Conservation (phyloP, 1,139 yeast genomes). For the Candida dubliniensis region DNA sequence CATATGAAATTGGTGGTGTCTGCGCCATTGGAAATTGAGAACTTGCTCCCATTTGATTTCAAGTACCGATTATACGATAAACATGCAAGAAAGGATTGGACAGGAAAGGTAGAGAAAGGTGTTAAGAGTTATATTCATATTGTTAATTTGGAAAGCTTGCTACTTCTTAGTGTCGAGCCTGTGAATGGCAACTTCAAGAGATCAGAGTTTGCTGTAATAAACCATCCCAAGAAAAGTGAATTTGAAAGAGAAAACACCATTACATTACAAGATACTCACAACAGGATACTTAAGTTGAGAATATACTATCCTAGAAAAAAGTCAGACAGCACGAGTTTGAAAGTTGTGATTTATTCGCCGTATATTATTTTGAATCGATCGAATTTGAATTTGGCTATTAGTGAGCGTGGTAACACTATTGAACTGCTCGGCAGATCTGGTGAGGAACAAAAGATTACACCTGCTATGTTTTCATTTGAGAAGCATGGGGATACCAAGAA, state of each 20-base stretch:
- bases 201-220: slow-evolving; percentile 81
- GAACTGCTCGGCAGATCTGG: slow-evolving; percentile 29
- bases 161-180: slow-evolving; percentile 74
- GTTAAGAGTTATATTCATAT: slow-evolving; percentile 74
- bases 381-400: slow-evolving; percentile 60
- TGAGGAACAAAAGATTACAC: slow-evolving; percentile 36
- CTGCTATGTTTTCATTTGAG: slow-evolving; percentile 85
- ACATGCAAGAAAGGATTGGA: slow-evolving; percentile 69
- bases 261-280: slow-evolving; percentile 27
- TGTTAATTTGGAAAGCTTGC: slow-evolving; percentile 67
- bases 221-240: slow-evolving; percentile 54
- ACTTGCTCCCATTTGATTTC: slow-evolving; percentile 80
- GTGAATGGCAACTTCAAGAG: slow-evolving; percentile 60
- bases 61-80: slow-evolving; percentile 78
- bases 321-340: slow-evolving; percentile 50
- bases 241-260: slow-evolving; percentile 57
- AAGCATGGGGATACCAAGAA: slow-evolving; percentile 57
- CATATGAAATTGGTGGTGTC: slow-evolving; percentile 77
- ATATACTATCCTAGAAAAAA: slow-evolving; percentile 60
- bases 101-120: slow-evolving; percentile 62
- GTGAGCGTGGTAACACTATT: slow-evolving; percentile 58
- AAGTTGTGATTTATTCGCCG: slow-evolving; percentile 76
- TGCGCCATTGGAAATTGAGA: slow-evolving; percentile 86
- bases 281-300: slow-evolving; percentile 52
- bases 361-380: slow-evolving; percentile 82